Base-by-base conservation (phyloP, 352 stramenopile species). In the Globisporangium emineosum region DNA sequence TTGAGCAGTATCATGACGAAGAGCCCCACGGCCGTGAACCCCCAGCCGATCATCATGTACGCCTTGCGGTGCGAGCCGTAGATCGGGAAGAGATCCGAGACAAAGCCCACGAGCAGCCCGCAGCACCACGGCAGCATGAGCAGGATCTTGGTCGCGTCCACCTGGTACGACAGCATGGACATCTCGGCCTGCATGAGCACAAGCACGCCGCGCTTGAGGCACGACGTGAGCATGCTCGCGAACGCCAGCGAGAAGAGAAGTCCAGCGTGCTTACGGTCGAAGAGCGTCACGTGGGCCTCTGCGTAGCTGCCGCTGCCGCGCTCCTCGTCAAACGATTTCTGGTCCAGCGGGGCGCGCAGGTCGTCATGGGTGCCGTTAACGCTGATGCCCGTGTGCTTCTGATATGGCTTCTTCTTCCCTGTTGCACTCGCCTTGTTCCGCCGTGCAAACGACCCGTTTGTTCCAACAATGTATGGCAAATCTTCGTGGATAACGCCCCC, bases 111-210 rank as follows among this genome's bases (percentile, higher is more conserved):
- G n/a, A 60, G 47, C 32, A 67, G 25, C 2, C 45, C 52, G 29
- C 75, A 81, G 13, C 70, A 78, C 76, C 73, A 84, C 5, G 76
- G 73, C 4, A 84, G 42, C 29, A 72, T 57, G 19, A 81, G 64
- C 50, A 84, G 30, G 32, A 81, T 75, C 23, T 67, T 59, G 9
- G 73, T 73, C 13, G 71, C 73, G 37, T 76, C 67, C 29, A 70
- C 51, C 65, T 81, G 76, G 27, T 79, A 79, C 49, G 54, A 19
- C 47, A 72, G 37, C 71, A 84, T 76, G 25, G 69, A 53, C 25
- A 84, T 60, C 58, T 84, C 71, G 3, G n/a, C 15, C 25, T 78
- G 52, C 43, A 81, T 66, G 25, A 84, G 64, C 37, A 70, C 64
- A 7, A 84, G 42, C 33, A 84, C 66, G 2, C 71, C 73, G 32